A percentile compares a stretch with the other conserved stretches of the same genome.
These are phyloP conservation scores for Amylocystis lapponica DNA, from an alignment of 768 basidiomycete species.

Conservation along the genomic window DNA sequence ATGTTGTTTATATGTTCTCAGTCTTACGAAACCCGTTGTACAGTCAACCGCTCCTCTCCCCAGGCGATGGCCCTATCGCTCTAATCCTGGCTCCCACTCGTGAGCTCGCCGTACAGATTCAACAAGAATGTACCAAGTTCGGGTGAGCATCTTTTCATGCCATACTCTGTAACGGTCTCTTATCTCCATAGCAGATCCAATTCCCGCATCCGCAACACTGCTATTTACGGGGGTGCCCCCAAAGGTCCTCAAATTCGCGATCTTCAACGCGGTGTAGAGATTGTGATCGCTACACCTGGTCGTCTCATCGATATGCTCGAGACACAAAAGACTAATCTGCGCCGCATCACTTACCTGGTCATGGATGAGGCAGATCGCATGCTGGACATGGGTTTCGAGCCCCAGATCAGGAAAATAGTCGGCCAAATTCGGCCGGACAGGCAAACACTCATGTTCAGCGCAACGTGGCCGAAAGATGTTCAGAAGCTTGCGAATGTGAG, in stretches of 20 bases:
- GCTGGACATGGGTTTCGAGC: conserved; percentile 99
- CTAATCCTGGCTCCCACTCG: conserved; percentile 96
- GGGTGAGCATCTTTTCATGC: conserved; percentile 49
- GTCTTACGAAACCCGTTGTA: not conserved
- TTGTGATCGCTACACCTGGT: conserved; percentile 99
- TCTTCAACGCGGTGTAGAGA: conserved; percentile 92
- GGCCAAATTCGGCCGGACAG: conserved; percentile 96
- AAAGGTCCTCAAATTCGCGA: conserved; percentile 99
- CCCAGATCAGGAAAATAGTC: conserved; percentile 98
- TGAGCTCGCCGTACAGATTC: conserved; percentile 98
- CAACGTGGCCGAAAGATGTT: conserved; percentile 99
- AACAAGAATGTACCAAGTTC: conserved; percentile 98
- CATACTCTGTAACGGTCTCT: conserved; percentile 5
- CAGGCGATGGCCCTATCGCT: conserved; percentile 97
- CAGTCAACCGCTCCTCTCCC: conserved; percentile 86
- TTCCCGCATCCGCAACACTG: conserved; percentile 96
- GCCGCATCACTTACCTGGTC: conserved; percentile 94
- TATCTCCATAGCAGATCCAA: conserved; percentile 47
- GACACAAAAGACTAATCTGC: conserved; percentile 91
- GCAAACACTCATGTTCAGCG: conserved; percentile 98
- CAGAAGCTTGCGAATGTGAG: conserved; percentile 89
- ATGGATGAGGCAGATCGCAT: conserved; percentile 99
- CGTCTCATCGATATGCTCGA: conserved; percentile 99
- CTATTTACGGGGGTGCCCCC: conserved; percentile 97
- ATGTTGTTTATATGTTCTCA: not conserved